Base-by-base conservation (phyloP, 306 rosid species). In the Betula pendula region DNA sequence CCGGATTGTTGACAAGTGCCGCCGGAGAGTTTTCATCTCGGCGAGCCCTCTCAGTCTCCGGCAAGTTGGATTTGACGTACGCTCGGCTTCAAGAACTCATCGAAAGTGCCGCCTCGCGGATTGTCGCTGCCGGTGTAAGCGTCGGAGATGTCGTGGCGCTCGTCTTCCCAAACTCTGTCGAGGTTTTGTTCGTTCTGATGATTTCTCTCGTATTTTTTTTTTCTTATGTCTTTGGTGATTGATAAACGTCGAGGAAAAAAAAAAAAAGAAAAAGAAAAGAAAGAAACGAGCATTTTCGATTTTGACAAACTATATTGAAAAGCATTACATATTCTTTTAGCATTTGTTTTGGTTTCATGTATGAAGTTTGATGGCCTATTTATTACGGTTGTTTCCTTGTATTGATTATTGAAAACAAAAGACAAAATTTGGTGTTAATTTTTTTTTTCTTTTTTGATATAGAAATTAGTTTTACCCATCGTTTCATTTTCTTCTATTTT, bases 121-220 rank as follows among this genome's bases (percentile, higher is more conserved):
- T 95, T 10, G 16, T 88, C 77, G 76, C 89, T 40, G 72, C 87
- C 47, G 98, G 96, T 0, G 69, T 92, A 82, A 77, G 74, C 24
- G 82, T 87, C 40, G 87, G 85, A 75, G 96, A 95, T 49, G 94
- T 89, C 74, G 88, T 92, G 56, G 96, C 96, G 13, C 98, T 95
- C 70, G 88, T 96, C 69, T 95, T 92, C 81, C 91, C 92, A 22
- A 95, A 95, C 78, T 70, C 88, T 79, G 74, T 95, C 71, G 97
- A 90, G 95, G 97, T 90, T 35, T 65, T 65, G 6, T 9, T 9
- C 38, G 3, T 58, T 25, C 15, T 42, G 40, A 4, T 59, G 27
- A 35, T 25, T 5, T 13, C 16, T 35, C 17, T 67, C 0, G 4
- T 63, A 4, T 2, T 16, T 65, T 3, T 38, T 12, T n/a, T 25